Evolutionary conservation across 2,329 filamentous ascomycete species (phyloP).

Genomic region (Beauveria caledonica): DNA sequence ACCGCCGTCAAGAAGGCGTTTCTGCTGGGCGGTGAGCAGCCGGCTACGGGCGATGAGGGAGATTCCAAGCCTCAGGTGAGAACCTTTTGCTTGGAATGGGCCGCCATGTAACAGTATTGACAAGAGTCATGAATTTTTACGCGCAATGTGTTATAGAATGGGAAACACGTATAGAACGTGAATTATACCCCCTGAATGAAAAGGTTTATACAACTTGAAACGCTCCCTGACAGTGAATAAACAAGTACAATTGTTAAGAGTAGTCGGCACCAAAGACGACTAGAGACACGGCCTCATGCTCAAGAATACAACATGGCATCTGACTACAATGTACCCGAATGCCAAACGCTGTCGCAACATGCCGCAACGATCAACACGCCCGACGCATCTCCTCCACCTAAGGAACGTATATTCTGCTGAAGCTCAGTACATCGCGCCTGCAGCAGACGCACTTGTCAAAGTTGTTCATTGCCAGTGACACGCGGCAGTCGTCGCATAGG

Average conservation of each 20-base stretch:
- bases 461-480: constrained; percentile 92
- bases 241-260: neutral
- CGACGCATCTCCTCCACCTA: constrained; percentile 21
- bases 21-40: constrained; percentile 64
- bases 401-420: constrained; percentile 86
- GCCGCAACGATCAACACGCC: neutral
- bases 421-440: constrained; percentile 77
- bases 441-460: constrained; percentile 96
- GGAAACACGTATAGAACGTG: neutral
- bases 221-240: neutral
- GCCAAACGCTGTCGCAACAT: neutral
- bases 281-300: too few relatives aligned
- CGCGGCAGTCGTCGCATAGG: constrained; percentile 88
- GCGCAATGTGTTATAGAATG: neutral
- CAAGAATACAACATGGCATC: too few relatives aligned
- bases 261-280: neutral
- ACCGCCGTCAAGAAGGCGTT: constrained; percentile 97
- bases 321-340: too few relatives aligned
- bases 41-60: constrained; percentile 16
- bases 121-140: neutral
- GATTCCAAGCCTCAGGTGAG: constrained; percentile 41
- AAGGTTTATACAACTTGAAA: neutral
- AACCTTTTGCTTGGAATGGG: constrained; percentile 87
- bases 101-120: constrained; percentile 60
- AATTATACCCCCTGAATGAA: neutral